A percentile compares a stretch with the other conserved stretches of the same genome.
Conservation (phyloP, 1,284 basidiomycete species). For the Pisolithus thermaeus region DNA sequence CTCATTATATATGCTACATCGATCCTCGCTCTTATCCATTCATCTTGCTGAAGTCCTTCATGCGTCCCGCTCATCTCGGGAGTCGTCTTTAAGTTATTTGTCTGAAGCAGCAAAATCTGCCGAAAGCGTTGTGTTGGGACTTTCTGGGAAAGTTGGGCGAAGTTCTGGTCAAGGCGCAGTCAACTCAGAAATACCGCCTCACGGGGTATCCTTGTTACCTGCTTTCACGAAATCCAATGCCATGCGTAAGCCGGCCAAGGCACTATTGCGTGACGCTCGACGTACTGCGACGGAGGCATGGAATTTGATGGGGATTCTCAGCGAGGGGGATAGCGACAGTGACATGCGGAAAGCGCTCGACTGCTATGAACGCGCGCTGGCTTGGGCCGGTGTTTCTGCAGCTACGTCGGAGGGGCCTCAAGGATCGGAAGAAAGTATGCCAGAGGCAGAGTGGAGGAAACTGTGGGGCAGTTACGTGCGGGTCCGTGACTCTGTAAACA, state of each 20-base stretch:
- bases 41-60: constrained; percentile 74
- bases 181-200: constrained; percentile 39
- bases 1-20: constrained; percentile 63
- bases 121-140: constrained; percentile 54
- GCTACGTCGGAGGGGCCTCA: constrained; percentile 31
- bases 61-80: constrained; percentile 42
- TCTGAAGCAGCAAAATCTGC: constrained; percentile 58
- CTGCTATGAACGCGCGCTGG: constrained; percentile 57
- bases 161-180: constrained; percentile 34
- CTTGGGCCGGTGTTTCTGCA: constrained; percentile 50
- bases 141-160: constrained; percentile 41
- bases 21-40: constrained; percentile 64
- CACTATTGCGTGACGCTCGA: constrained; percentile 62
- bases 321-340: constrained; percentile 33
- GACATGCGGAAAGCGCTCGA: constrained; percentile 39
- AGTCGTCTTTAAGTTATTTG: constrained; percentile 52
- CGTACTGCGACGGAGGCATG: constrained; percentile 68
- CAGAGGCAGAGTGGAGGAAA: constrained; percentile 53
- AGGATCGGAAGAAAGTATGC: constrained; percentile 44
- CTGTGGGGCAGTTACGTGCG: constrained; percentile 47
- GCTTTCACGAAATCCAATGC: constrained; percentile 40
- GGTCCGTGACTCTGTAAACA: constrained; percentile 22
- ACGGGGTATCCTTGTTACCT: constrained; percentile 36
- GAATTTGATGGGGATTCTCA: constrained; percentile 49
- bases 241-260: constrained; percentile 51